Base-by-base conservation (phyloP, 2,329 filamentous ascomycete species). In the Claviceps digitariae region DNA sequence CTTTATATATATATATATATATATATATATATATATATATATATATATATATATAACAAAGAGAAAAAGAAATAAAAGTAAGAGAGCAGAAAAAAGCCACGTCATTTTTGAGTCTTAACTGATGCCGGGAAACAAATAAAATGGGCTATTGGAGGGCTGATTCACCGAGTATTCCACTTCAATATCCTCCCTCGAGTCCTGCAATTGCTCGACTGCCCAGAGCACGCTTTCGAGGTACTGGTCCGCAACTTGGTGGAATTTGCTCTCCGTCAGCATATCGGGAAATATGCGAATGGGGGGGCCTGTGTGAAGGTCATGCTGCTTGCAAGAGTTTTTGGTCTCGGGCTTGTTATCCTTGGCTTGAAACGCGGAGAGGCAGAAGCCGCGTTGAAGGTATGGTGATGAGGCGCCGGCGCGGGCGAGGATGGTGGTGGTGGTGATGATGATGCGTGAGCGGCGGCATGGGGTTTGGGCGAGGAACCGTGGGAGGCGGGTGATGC, bases 151-250 rank as follows among this genome's bases (percentile, higher is more conserved):
- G 20, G 9, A 13, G 2, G 8, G 40, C 23, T 3, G 2, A 75
- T 84, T 57, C 74, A 96, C 91, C 56, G 84, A 85, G 62, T 85
- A 97, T 64, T 98, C 93, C 5, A 93, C 85, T 60, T 98, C 93
- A 6, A 95, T 70, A 52, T 90, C 86, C 9, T 86, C 82, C 8
- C 78, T 72, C 34, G 76, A 72, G 63, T 97, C 93, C 61, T 87
- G 82, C 31, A 86, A 68, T 56, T 80, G 76, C 71, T 98, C 93
- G 44, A 95, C 74, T 52, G 73, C 75, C 52, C 61, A 64, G 13
- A 82, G 64, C 2, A 83, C 67, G 9, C 60, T 63, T 5, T 83
- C 76, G 61, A 97, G 76, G 67, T 87, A 95, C 50, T 76, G 68
- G 64, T 96, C 87, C 29, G 90, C 81, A 31, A 87, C 74, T 54